phyloP scores from a whole-genome alignment of 1,284 basidiomycete genomes.

The Trichosporon ovoides region DNA sequence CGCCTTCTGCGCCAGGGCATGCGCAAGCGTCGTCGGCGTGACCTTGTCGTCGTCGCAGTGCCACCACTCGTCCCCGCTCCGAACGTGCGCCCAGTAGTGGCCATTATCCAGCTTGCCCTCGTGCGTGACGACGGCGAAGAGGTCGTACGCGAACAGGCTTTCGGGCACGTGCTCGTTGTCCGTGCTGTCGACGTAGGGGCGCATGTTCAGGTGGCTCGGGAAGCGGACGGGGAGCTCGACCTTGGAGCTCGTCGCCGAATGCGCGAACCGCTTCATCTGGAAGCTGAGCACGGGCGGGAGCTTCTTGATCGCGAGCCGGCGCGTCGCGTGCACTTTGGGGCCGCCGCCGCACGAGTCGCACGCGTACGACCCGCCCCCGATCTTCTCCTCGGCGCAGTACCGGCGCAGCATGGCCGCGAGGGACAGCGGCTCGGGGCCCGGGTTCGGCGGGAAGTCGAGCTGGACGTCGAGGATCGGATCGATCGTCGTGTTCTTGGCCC shows the following conservation, averaged over 20 bases:
- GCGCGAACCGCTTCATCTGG: slow-evolving; percentile 96
- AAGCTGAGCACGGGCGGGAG: slow-evolving; percentile 88
- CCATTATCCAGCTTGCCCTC: slow-evolving; percentile 92
- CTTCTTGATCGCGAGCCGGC: slow-evolving; percentile 75
- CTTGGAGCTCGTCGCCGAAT: slow-evolving; percentile 72
- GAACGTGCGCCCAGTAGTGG: slow-evolving; percentile 60
- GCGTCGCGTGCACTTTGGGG: slow-evolving; percentile 56
- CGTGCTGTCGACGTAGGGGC: slow-evolving; percentile 60
- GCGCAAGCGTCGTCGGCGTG: slow-evolving; percentile 61
- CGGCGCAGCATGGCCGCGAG: slow-evolving; percentile 34
- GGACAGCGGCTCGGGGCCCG: slow-evolving; percentile 14
- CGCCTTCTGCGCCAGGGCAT: slow-evolving; percentile 64
- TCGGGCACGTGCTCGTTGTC: slow-evolving; percentile 49
- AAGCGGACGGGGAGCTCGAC: slow-evolving; percentile 80
- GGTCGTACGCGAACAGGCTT: slow-evolving; percentile 79
- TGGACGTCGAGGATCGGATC: slow-evolving; percentile 92
- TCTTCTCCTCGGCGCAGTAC: slow-evolving; percentile 40
- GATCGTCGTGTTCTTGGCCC: slow-evolving; percentile 67
- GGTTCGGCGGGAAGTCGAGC: slow-evolving; percentile 59
- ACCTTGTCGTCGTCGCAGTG: slow-evolving; percentile 92
- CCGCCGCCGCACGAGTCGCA: slow-evolving; percentile 45
- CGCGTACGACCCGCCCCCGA: slow-evolving; percentile 45
- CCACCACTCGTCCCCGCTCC: slow-evolving; percentile 65
- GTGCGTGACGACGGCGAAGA: slow-evolving; percentile 91
- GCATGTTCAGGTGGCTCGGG: slow-evolving; percentile 79